Conservation (phyloP, 2,329 filamentous ascomycete genomes). For the Ciborinia camelliae region DNA sequence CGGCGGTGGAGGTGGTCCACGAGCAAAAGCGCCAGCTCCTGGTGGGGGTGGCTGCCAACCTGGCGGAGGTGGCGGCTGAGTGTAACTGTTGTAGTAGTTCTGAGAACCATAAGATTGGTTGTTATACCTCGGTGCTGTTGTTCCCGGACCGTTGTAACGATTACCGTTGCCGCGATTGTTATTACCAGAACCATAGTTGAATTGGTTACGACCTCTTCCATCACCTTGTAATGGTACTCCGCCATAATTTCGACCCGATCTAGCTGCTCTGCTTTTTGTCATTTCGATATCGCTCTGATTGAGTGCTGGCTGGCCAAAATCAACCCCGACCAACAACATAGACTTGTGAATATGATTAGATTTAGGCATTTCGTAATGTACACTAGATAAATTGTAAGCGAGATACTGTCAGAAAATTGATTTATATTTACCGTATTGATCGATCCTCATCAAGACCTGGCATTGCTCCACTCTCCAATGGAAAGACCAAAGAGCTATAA, state of each 20-base stretch:
- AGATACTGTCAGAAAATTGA: background rate
- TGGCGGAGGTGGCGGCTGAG: constrained; percentile 30
- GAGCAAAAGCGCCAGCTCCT: constrained; percentile 44
- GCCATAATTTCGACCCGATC: constrained; percentile 66
- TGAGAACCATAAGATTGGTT: constrained; percentile 16
- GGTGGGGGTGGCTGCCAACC: constrained; percentile 47
- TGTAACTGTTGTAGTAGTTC: constrained; percentile 29
- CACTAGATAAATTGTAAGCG: constrained; percentile 49
- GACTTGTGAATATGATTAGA: constrained; percentile 79
- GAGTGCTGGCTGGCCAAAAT: constrained; percentile 67
- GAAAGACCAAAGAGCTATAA: constrained; percentile 75
- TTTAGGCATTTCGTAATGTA: constrained; percentile 79
- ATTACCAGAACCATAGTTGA: constrained; percentile 49
- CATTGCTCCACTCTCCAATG: constrained; percentile 67
- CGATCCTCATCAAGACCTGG: constrained; percentile 80
- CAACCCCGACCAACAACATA: constrained; percentile 83
- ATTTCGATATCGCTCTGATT: constrained; percentile 72
- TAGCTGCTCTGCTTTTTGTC: constrained; percentile 62
- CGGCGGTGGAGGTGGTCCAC: constrained; percentile 47
- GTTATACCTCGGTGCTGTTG: constrained; percentile 16
- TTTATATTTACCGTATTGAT: constrained; percentile 66
- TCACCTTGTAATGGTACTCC: constrained; percentile 58
- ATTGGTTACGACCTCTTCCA: constrained; percentile 47
- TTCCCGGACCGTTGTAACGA: constrained; percentile 15
- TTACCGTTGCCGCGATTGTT: constrained; percentile 26